Conservation (phyloP, 495 filamentous ascomycete species). For the Neurospora sp. region DNA sequence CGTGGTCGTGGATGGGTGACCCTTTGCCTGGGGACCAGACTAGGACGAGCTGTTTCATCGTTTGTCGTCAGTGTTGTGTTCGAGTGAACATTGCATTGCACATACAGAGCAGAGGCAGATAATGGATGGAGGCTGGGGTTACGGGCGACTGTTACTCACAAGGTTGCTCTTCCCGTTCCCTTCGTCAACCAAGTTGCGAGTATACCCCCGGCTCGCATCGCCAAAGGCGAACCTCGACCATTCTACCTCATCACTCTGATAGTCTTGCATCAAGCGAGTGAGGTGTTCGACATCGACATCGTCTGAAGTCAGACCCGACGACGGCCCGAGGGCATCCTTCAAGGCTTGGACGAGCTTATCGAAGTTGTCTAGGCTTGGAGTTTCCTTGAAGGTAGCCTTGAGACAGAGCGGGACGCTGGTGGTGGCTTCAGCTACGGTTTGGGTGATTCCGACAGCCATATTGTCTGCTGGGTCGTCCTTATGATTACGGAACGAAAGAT, state of each 20-base stretch:
- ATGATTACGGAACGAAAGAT: not conserved
- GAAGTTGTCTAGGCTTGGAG: conserved; percentile 39
- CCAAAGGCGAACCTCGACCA: conserved; percentile 64
- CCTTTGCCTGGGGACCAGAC: conserved; percentile 90
- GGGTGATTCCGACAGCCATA: conserved; percentile 19
- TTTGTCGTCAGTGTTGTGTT: not conserved
- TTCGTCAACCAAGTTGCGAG: conserved; percentile 79
- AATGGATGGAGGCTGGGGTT: not conserved
- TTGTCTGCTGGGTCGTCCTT: not conserved
- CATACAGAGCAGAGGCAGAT: not conserved
- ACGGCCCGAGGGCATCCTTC: conserved; percentile 60
- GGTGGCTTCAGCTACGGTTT: conserved; percentile 1
- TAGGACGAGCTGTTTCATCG: conserved; percentile 54
- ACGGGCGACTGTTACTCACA: conserved; percentile 34
- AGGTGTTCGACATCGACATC: conserved; percentile 67
- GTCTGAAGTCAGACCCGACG: conserved; percentile 66
- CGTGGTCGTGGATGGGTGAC: conserved; percentile 80
- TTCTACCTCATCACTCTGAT: conserved; percentile 53
- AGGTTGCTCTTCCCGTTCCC: conserved; percentile 89
- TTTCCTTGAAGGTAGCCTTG: not conserved
- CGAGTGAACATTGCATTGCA: not conserved
- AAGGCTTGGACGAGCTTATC: conserved; percentile 65
- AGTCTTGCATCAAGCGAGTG: conserved; percentile 57
- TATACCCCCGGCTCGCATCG: conserved; percentile 59
- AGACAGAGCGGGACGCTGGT: not conserved